Conservation (phyloP, 2,329 filamentous ascomycete species). For the Bertia moriformis region DNA sequence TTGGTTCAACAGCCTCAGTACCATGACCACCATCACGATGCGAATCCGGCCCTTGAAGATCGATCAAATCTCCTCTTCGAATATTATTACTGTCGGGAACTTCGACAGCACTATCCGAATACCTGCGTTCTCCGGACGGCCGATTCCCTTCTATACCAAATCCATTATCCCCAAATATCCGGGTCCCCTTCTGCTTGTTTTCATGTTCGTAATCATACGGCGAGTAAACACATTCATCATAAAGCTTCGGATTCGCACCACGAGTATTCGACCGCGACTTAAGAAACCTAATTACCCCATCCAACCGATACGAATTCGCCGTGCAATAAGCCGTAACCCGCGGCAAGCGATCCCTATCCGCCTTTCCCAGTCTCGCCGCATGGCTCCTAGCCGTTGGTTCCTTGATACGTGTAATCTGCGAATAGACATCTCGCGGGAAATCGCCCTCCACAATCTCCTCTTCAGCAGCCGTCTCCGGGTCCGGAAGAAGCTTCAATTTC, state of each 20-base stretch:
- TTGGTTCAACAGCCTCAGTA: constrained; percentile 8
- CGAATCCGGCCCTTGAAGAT: constrained; percentile 9
- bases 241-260: constrained; percentile 75
- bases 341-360: constrained; percentile 73
- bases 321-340: constrained; percentile 95
- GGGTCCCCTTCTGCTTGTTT: constrained; percentile 16
- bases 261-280: constrained; percentile 69
- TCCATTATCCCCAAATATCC: constrained; percentile 10
- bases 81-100: not conserved
- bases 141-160: too few species aligned
- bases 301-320: constrained; percentile 79
- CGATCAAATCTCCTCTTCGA: not conserved
- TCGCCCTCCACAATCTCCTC: constrained; percentile 54
- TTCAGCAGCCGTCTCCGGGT: constrained; percentile 69
- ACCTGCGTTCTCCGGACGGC: not conserved
- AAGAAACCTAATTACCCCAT: constrained; percentile 75
- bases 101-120: constrained; percentile 1
- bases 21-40: constrained; percentile 7
- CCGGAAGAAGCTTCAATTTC: constrained; percentile 92
- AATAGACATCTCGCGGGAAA: constrained; percentile 88
- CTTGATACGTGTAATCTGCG: constrained; percentile 94
- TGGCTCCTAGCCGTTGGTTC: constrained; percentile 85
- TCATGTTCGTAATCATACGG: constrained; percentile 66
- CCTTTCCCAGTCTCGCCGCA: constrained; percentile 82
- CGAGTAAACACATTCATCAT: constrained; percentile 95